Evolutionary conservation across 176 grass and related monocot genomes (phyloP).

Genomic region (Echinochloa phyllopogon): DNA sequence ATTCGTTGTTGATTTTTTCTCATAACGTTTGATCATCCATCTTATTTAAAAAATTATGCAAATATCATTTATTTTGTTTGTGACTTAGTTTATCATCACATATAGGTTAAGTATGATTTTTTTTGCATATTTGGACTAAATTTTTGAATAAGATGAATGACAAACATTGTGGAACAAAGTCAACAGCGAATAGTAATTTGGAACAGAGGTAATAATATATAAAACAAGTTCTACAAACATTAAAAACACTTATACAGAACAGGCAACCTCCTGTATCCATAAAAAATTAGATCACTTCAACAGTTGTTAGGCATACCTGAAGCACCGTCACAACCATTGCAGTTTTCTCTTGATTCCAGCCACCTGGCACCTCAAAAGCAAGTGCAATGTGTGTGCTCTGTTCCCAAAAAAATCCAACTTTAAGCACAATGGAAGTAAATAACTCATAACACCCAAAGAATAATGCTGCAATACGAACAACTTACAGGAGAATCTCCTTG

Average conservation of each 20-base stretch:
- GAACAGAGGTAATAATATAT: not conserved
- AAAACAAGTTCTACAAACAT: conserved; percentile 17
- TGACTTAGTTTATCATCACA: no score
- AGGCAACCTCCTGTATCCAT: conserved; percentile 1
- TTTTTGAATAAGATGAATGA: no score
- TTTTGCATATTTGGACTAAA: no score
- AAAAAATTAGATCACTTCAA: conserved; percentile 36
- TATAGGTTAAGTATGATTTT: no score
- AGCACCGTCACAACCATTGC: conserved; percentile 70
- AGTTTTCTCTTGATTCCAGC: conserved; percentile 76
- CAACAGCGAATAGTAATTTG: no score
- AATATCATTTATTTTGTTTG: no score
- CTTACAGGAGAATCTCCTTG: conserved; percentile 75
- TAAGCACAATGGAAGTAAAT: conserved; percentile 36
- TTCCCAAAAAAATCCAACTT: conserved; percentile 12
- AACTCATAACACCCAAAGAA: not conserved
- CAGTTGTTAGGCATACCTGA: conserved; percentile 60
- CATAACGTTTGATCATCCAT: no score
- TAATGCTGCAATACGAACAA: conserved; percentile 34
- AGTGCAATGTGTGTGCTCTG: conserved; percentile 72
- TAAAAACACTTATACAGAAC: conserved; percentile 4
- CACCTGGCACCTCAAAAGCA: conserved; percentile 86
- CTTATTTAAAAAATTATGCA: no score
- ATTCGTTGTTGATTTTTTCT: no score
- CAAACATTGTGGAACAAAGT: no score